Base-by-base conservation (phyloP, 768 basidiomycete genomes). In the Podaxis sp. region DNA sequence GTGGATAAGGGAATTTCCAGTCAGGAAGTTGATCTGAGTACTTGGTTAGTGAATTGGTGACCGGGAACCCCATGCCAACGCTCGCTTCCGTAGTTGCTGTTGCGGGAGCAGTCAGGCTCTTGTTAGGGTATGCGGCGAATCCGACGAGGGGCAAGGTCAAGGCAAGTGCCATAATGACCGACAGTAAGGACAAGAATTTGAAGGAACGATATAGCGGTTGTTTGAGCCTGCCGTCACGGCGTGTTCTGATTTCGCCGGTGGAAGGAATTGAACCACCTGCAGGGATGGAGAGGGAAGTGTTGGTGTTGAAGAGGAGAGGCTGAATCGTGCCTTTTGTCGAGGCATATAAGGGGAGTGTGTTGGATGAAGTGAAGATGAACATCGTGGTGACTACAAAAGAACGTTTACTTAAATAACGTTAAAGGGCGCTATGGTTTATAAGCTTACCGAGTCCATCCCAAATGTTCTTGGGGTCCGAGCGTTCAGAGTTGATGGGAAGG, bases 381-480 rank as follows among this genome's bases (percentile, higher is more conserved):
- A 85, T 82, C 24, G 79, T 81, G 19, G 80, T 80, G 55, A 82
- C 88, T 90, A 55, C n/a, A 52, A 53, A 63, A 8, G n/a, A 24
- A 38, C 27, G 38, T 40, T 25, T 25, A 24, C 4, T 15, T 22
- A 47, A 40, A 33, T 40, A 60, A 40, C 57, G 61, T 11, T n/a
- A 51, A 29, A 53, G 22, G 50, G 9, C 24, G 53, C 19, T n/a
- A 19, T 4, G 56, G 24, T 15, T 4, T 2, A 22, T 19, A 25
- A 19, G 83, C 86, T 64, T 64, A 90, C 90, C 83, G 58, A 85
- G 76, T 62, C 83, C 85, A 68, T 85, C 82, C 89, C 87, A 90
- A 52, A 52, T 73, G 73, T 24, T 71, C 65, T 9, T 70, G 70
- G 61, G 38, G 36, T 15, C 17, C 13, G 29, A 38, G 19, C 55